Base-by-base conservation (phyloP, 2,329 filamentous ascomycete genomes). In the Colletotrichum magnum region DNA sequence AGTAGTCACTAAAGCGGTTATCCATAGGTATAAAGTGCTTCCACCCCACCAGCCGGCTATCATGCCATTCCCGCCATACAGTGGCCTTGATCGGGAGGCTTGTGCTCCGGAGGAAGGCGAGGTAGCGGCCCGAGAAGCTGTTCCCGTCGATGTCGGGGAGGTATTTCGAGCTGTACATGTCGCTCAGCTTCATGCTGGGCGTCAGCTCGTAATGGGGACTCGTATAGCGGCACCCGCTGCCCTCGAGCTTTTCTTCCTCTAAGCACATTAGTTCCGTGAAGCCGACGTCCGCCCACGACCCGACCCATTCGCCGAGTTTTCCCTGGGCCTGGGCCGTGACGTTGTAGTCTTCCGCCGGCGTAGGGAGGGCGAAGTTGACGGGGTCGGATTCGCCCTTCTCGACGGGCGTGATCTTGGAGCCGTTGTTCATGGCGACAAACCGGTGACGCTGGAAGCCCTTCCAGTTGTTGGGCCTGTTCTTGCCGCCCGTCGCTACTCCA, bases 1-100 rank as follows among this genome's bases (percentile, higher is more conserved):
- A 94, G 74, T 92, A 86, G 73, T 95, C 93, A 43, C 87, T 82
- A 74, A 91, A 94, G 1, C 90, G 87, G 75, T 88, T 92, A 76
- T 94, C 92, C 87, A 95, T 90, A 16, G 93, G 93, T 2, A 94
- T 90, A 74, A 93, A 95, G 79, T 96, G 93, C 74, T 89, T 89
- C 93, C 93, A 96, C 0, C 92, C 86, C 2, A 94, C 83, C 1
- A 95, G 83, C 3, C 93, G 86, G 53, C 86, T 87, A 77, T 95
- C 93, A 75, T 95, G 93, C 93, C 93, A 96, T 77, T 96, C 93
- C 21, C 88, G 86, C 80, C 91, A 96, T 21, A 95, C 82, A 0
- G 93, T 94, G 5, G 91, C 89, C 81, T 95, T 96, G 80, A 96
- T 88, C 0, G 92, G 92, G 7, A 95, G 78, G n/a, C 88, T 90